phyloP scores from a whole-genome alignment of 352 stramenopile species.

The Pythium insidiosum region DNA sequence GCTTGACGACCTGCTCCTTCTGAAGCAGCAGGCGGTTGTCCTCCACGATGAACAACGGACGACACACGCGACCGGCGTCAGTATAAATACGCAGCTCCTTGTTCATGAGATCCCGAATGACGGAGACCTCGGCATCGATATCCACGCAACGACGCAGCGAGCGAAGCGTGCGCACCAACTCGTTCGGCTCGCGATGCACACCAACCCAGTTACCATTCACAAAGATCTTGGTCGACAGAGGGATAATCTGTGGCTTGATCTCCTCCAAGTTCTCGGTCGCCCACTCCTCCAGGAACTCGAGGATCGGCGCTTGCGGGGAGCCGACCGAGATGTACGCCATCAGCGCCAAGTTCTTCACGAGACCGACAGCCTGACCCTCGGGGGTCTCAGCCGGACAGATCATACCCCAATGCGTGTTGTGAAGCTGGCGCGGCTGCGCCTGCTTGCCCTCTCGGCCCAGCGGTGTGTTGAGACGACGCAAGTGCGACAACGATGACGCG shows the following conservation, averaged over 20 bases:
- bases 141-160: slow-evolving; percentile 94
- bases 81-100: slow-evolving; percentile 99
- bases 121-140: slow-evolving; percentile 98
- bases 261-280: slow-evolving; percentile 97
- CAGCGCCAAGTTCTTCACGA: slow-evolving; percentile 98
- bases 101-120: slow-evolving; percentile 97
- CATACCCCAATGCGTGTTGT: slow-evolving; percentile 99
- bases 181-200: slow-evolving; percentile 96
- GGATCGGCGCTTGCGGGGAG: slow-evolving; percentile 91
- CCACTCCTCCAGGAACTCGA: slow-evolving; percentile 99
- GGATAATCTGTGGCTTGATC: slow-evolving; percentile 97
- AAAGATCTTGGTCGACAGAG: slow-evolving; percentile 99
- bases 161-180: slow-evolving; percentile 93
- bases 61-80: slow-evolving; percentile 97
- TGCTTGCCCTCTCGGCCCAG: slow-evolving; percentile 99
- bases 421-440: slow-evolving; percentile 97
- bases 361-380: slow-evolving; percentile 92
- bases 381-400: slow-evolving; percentile 97
- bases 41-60: slow-evolving; percentile 98
- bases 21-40: slow-evolving; percentile 93
- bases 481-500: slow-evolving; percentile 96
- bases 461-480: slow-evolving; percentile 98
- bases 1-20: slow-evolving; percentile 96
- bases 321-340: slow-evolving; percentile 98
- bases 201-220: slow-evolving; percentile 99